Evolutionary conservation across 805 yeast species (phyloP), one percentile per base, ranked within the genome.

Genomic region (Saccharomycopsis lassenensis): DNA sequence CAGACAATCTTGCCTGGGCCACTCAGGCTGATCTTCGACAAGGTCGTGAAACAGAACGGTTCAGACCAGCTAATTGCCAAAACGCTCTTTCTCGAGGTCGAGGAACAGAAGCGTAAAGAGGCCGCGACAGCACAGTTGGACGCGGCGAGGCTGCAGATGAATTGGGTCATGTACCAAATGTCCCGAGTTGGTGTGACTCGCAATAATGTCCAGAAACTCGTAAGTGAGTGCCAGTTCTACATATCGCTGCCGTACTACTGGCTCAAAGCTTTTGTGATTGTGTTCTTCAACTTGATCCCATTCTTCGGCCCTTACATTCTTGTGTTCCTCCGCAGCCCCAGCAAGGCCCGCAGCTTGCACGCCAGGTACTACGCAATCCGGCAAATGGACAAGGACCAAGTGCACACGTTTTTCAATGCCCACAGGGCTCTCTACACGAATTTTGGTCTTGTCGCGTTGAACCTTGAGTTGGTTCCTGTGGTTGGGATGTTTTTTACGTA

Each of bases 1-100:
- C 25, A 39, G 3, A 35, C 58, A n/a, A 42, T 61, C 2, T 42
- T 61, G 12, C 62, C 63, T 2, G 37, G 36, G 2, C 57, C 61
- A 1, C 40, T 59, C 5, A 41, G 36, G 2, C 37, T 35, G 8
- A 46, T 57, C 2, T 61, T 61, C 42, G 65, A 61, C 21, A 26
- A 36, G 14, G 45, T 40, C 4, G 6, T 43, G 5, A 3, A 20
- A 14, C 33, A 39, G 20, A 27, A 40, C 19, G 46, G 36, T 5
- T 24, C 39, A 5, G 35, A 33, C 14, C 8, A n/a, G 14, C 29
- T 40, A 7, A 26, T 31, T 2, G 32, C 35, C 16, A 29, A 35
- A 5, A 28, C 32, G 6, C 22, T 18, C 6, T 18, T 19, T 6
- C 11, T 24, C 28, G 27, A 23, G 16, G 11, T 30, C 11, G 24